Conservation (phyloP, 352 stramenopile species). For the Blastocystis sp. region DNA sequence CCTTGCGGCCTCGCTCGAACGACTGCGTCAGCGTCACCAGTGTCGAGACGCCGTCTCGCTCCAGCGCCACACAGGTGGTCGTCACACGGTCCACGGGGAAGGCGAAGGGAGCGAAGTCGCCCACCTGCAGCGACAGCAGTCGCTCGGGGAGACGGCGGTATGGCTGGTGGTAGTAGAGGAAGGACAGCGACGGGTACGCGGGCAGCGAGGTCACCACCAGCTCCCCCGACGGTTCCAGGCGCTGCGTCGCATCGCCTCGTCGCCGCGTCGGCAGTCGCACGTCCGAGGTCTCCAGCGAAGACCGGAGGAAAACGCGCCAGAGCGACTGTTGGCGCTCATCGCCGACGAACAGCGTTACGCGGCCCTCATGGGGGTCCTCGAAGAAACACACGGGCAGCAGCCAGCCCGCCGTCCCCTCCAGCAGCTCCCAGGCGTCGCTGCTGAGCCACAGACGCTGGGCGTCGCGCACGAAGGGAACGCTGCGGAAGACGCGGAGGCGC, state of each 20-base stretch:
- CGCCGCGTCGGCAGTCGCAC: not conserved
- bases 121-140: not conserved
- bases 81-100: not conserved
- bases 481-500: not conserved
- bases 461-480: slow-evolving; percentile 10
- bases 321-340: not conserved
- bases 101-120: not conserved
- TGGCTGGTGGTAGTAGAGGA: slow-evolving; percentile 6
- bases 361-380: not conserved
- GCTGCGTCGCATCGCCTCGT: too few species aligned
- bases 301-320: not conserved
- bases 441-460: not conserved
- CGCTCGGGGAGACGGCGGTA: not conserved
- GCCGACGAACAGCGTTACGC: not conserved
- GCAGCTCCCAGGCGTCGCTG: not conserved
- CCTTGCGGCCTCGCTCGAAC: not conserved
- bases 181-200: slow-evolving; percentile 16
- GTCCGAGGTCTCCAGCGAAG: not conserved
- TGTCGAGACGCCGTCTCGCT: not conserved
- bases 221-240: too few species aligned
- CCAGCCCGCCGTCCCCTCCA: not conserved
- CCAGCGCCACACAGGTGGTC: not conserved
- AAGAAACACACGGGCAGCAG: not conserved
- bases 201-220: not conserved
- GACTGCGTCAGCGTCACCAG: not conserved